Evolutionary conservation across 352 stramenopile species (phyloP), one percentile per base, ranked within the genome.

Genomic region (Globisporangium nodosum): DNA sequence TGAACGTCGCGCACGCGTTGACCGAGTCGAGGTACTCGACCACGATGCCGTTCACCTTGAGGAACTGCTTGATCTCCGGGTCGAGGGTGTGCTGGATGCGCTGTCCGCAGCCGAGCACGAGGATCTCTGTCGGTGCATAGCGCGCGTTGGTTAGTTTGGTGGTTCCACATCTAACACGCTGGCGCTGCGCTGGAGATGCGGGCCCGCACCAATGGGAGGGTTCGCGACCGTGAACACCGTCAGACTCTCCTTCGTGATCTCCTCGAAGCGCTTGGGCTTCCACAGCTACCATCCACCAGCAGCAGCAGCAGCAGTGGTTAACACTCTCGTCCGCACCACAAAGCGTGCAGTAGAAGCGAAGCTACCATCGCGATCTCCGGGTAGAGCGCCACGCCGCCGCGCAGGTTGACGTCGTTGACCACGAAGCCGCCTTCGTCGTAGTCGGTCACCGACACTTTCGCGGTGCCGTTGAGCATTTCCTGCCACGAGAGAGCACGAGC

Each of bases 1-100:
- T 96, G 68, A 94, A 96, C n/a, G 85, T 96, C 47, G 85, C 82
- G 54, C 87, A 92, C 12, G 87, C 85, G 57, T 94, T 92, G 48
- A 88, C 67, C 35, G 82, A 90, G 69, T 94, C 85, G 40, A 91
- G 46, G 62, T 92, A 92, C 63, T 94, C 85, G 30, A 94, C 79
- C 27, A 94, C 85, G 56, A 94, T 92, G 52, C 85, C 85, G 51
- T 91, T 85, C 43, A 79, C 66, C 60, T 90, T 92, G 57, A 94
- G 74, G 59, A 89, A 79, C 35, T 92, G 65, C 49, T 88, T 87
- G 53, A 90, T 47, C 39, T 81, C 66, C 13, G 81, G 70, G 27
- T 66, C 65, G n/a, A 94, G 63, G 45, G 74, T 67, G 60, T 78
- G 74, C 49, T 77, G 72, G 54, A 92, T 88, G 49, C 73, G 70